These are phyloP conservation scores for Capsicum rhomboideum DNA, from an alignment of 257 asterid genomes.

Conservation along the genomic window DNA sequence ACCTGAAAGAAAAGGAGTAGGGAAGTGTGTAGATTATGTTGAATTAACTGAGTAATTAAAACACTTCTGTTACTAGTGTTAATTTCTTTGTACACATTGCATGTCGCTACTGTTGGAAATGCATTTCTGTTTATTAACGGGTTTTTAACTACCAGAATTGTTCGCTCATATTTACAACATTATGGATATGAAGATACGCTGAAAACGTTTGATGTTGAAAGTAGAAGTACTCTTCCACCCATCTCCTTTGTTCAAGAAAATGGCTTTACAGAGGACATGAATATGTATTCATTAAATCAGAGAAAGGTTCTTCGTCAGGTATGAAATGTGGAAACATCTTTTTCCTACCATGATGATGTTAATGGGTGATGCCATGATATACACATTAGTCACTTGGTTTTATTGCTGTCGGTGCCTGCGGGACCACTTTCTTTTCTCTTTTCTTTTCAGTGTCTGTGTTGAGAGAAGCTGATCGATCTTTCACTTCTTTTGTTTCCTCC, in stretches of 20 bases:
- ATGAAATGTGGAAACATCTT: conserved; percentile 12
- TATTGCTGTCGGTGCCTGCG: background rate
- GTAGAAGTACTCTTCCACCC: conserved; percentile 62
- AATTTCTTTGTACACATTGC: background rate
- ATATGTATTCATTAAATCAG: conserved; percentile 43
- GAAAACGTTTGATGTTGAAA: conserved; percentile 54
- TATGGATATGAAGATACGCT: conserved; percentile 94
- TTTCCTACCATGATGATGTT: background rate
- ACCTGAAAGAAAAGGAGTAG: background rate
- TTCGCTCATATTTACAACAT: conserved; percentile 80
- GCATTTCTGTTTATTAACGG: background rate
- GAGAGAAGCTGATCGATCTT: background rate
- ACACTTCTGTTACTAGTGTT: background rate
- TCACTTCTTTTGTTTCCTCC: background rate
- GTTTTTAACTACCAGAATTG: conserved; percentile 49
- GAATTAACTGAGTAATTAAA: background rate
- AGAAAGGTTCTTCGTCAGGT: conserved; percentile 90
- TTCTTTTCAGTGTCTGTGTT: background rate
- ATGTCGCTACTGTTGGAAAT: background rate
- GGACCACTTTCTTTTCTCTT: background rate
- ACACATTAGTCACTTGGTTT: background rate
- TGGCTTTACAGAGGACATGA: conserved; percentile 40
- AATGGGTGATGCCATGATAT: background rate
- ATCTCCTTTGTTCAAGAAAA: conserved; percentile 49
- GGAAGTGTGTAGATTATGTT: background rate